These are phyloP conservation scores for Suhomyces vadensis DNA, from an alignment of 805 yeast species.

Conservation along the genomic window DNA sequence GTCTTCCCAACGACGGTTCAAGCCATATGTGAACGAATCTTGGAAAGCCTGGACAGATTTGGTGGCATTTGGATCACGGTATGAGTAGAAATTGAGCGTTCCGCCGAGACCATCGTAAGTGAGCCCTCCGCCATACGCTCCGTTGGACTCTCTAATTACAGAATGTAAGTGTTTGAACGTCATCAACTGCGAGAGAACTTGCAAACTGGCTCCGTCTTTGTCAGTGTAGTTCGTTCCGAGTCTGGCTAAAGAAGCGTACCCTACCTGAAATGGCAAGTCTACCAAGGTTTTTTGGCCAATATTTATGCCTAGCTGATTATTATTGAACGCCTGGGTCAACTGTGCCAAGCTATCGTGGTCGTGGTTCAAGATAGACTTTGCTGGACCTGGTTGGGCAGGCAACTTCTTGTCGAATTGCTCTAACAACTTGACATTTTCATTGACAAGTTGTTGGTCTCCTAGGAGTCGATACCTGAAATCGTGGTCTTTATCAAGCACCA, in stretches of 20 bases:
- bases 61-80: conserved; percentile 88
- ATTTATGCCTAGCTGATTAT: conserved; percentile 13
- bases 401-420: conserved; percentile 26
- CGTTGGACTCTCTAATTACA: conserved; percentile 92
- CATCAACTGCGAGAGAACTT: conserved; percentile 74
- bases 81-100: conserved; percentile 77
- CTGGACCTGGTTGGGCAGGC: background rate
- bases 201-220: conserved; percentile 82
- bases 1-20: conserved; percentile 50
- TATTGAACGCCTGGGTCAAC: conserved; percentile 13
- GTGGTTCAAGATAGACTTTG: conserved; percentile 1
- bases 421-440: conserved; percentile 36
- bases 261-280: conserved; percentile 83
- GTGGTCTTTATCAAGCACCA: conserved; percentile 38
- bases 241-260: conserved; percentile 70
- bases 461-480: conserved; percentile 57
- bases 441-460: conserved; percentile 49
- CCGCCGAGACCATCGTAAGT: conserved; percentile 81
- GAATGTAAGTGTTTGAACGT: conserved; percentile 84
- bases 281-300: conserved; percentile 45
- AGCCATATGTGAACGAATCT: conserved; percentile 33
- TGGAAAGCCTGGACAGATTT: conserved; percentile 64
- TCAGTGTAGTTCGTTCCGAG: conserved; percentile 66
- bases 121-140: conserved; percentile 98
- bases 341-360: conserved; percentile 1